These are phyloP conservation scores for Firmiana major DNA, from an alignment of 345 rosid species.

Conservation along the genomic window DNA sequence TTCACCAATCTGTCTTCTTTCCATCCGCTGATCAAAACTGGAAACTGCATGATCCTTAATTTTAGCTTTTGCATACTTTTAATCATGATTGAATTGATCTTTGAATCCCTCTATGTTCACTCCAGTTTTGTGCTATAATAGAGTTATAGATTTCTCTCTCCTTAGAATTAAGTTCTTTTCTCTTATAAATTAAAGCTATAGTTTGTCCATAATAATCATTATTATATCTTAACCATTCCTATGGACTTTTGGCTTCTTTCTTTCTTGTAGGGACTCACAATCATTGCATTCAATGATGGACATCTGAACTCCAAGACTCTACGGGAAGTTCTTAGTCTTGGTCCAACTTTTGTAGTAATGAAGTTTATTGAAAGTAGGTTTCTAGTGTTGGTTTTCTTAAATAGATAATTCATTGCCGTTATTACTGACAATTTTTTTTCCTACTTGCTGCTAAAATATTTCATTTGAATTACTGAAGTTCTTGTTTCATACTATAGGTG, in stretches of 20 bases:
- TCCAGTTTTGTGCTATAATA: neutral
- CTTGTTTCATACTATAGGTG: slow-evolving; percentile 45
- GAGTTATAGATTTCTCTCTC: neutral
- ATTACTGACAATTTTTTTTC: neutral
- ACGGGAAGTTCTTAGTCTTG: slow-evolving; percentile 78
- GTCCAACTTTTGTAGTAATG: slow-evolving; percentile 95
- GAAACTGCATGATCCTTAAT: neutral
- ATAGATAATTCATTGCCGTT: neutral
- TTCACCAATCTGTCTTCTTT: neutral
- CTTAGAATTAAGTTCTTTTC: neutral
- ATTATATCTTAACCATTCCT: neutral
- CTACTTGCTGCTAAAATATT: neutral
- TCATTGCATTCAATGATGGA: slow-evolving; percentile 75
- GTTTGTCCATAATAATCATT: neutral
- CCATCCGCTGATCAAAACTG: neutral
- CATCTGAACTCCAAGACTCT: slow-evolving; percentile 47
- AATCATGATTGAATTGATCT: neutral
- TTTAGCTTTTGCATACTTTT: neutral
- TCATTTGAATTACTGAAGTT: slow-evolving; percentile 20
- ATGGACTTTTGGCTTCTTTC: neutral
- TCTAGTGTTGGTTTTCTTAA: neutral
- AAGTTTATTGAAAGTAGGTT: slow-evolving; percentile 81
- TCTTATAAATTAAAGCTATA: neutral
- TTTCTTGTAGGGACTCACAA: slow-evolving; percentile 62
- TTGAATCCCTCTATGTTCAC: neutral